Percentiles rank a stretch among this genome's conserved stretches.
These are phyloP conservation scores for Termitomyces sp. DNA, from an alignment of 768 basidiomycete species.

Conservation along the genomic window DNA sequence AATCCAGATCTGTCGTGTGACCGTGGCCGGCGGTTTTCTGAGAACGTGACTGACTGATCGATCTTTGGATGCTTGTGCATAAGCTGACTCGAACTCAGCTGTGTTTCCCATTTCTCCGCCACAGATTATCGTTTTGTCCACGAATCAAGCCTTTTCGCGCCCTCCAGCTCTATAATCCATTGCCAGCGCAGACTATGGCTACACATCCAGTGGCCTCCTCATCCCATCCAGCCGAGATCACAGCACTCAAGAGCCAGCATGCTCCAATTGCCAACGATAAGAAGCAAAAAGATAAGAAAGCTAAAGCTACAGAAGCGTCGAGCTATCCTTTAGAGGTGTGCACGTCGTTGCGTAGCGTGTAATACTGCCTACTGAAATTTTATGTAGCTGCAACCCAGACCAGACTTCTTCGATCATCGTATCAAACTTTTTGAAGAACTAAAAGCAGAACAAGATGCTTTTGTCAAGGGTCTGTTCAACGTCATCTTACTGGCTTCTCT, in stretches of 20 bases:
- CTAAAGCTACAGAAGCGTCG: constrained; percentile 30
- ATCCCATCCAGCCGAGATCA: constrained; percentile 43
- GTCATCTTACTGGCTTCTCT: neutral
- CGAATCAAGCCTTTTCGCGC: constrained; percentile 17
- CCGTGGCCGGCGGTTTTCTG: constrained; percentile 1
- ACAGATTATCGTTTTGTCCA: constrained; percentile 25
- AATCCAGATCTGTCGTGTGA: constrained; percentile 2
- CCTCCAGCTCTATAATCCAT: constrained; percentile 8
- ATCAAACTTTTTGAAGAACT: constrained; percentile 86
- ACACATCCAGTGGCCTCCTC: constrained; percentile 52
- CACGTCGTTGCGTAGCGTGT: neutral
- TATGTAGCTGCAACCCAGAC: constrained; percentile 69
- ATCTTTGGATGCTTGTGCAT: constrained; percentile 32
- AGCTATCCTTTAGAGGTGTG: constrained; percentile 63
- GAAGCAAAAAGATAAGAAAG: constrained; percentile 34
- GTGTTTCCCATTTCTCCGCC: constrained; percentile 25
- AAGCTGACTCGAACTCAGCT: constrained; percentile 24
- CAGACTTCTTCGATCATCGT: constrained; percentile 85
- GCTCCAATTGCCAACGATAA: constrained; percentile 15
- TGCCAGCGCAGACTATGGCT: constrained; percentile 22
- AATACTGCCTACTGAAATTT: constrained; percentile 4
- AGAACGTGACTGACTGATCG: constrained; percentile 31
- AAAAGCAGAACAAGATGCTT: constrained; percentile 78
- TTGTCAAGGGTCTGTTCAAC: constrained; percentile 55
- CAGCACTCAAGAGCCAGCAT: constrained; percentile 40